These are phyloP conservation scores for Epichloe coenophiala DNA, from an alignment of 2,329 filamentous ascomycete genomes.

Conservation along the genomic window DNA sequence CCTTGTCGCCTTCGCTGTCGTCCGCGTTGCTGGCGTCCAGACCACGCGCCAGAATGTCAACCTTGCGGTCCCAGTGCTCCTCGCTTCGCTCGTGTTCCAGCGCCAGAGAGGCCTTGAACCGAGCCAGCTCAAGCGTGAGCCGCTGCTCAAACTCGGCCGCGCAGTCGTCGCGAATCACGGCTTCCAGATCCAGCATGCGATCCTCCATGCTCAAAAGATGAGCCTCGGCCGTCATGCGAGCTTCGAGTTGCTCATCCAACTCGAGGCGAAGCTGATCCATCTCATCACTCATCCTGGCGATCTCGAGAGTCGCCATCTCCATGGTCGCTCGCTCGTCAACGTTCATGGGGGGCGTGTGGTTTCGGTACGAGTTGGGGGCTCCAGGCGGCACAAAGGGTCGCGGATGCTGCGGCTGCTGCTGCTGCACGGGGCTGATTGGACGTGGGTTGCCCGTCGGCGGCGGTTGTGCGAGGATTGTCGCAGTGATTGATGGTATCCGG, in stretches of 20 bases:
- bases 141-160: slow-evolving; percentile 72
- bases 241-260: slow-evolving; percentile 56
- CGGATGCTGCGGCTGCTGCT: slow-evolving; percentile 4
- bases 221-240: slow-evolving; percentile 57
- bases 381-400: slow-evolving; percentile 29
- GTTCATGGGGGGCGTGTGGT: slow-evolving; percentile 25
- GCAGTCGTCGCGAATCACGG: slow-evolving; percentile 78
- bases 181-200: slow-evolving; percentile 54
- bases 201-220: slow-evolving; percentile 60
- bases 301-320: slow-evolving; percentile 69
- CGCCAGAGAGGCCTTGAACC: slow-evolving; percentile 71
- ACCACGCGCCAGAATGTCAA: slow-evolving; percentile 48
- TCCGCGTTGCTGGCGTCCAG: slow-evolving; percentile 28
- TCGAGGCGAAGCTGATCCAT: slow-evolving; percentile 61
- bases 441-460: slow-evolving; percentile 12
- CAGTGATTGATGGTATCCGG: slow-evolving; percentile 69
- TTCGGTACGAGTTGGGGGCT: slow-evolving; percentile 19
- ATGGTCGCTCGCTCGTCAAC: slow-evolving; percentile 54
- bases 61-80: slow-evolving; percentile 77
- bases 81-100: slow-evolving; percentile 69
- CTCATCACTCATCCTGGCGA: slow-evolving; percentile 58
- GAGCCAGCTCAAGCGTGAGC: slow-evolving; percentile 58
- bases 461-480: slow-evolving; percentile 43
- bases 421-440: slow-evolving; percentile 16
- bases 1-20: slow-evolving; percentile 45